A percentile compares a stretch with the other conserved stretches of the same genome.
Conservation (phyloP, 208 protist genomes). For the Acanthamoeba lenticulata region DNA sequence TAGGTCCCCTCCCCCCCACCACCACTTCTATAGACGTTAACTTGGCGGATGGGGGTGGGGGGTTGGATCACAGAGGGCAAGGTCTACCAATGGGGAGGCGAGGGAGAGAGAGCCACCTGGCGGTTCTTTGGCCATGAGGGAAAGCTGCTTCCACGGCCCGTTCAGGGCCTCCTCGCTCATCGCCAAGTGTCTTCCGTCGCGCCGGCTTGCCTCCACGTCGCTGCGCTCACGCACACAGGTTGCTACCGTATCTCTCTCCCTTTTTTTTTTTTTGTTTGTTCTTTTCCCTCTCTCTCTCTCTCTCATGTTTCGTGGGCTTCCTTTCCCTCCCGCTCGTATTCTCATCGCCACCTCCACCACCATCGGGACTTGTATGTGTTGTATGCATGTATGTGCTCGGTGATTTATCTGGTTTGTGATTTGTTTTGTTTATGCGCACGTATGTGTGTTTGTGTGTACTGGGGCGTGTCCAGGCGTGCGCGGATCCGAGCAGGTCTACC, state of each 20-base stretch:
- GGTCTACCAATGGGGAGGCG: constrained; percentile 13
- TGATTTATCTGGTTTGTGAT: no score
- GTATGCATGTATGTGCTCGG: no score
- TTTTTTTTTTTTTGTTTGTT: no score
- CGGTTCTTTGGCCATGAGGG: not conserved
- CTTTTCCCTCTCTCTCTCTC: no score
- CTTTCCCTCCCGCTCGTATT: no score
- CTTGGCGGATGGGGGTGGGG: not conserved
- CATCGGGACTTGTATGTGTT: no score
- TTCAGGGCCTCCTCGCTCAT: not conserved
- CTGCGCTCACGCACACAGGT: not conserved
- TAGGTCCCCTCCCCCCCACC: not conserved
- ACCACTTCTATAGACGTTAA: not conserved
- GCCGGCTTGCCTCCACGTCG: not conserved
- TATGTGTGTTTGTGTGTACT: no score
- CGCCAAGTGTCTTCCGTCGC: not conserved
- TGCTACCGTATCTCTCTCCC: no score
- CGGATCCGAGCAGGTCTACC: not conserved
- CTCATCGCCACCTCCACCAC: no score
- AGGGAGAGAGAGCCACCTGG: not conserved
- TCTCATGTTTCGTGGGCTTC: not conserved
- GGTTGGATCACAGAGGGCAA: not conserved
- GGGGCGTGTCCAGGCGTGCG: not conserved
- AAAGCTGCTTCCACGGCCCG: not conserved
- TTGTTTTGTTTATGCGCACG: no score